phyloP scores from a whole-genome alignment of 2,329 filamentous ascomycete species.

The Aspergillus alliaceus region DNA sequence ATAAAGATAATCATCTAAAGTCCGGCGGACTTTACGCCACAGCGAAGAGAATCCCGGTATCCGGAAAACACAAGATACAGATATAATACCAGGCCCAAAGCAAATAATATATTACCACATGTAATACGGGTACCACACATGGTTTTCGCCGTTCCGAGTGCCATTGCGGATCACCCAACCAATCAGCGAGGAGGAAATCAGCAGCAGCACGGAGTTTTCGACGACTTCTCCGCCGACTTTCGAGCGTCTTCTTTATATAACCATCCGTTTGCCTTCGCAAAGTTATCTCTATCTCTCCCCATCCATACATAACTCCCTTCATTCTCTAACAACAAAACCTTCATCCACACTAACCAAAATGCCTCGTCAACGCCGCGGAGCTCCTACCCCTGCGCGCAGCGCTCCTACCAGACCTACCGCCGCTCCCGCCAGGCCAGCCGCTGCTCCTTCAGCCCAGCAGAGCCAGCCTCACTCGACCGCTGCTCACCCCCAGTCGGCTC shows the following conservation, averaged over 20 bases:
- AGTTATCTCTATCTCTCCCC: slow-evolving; percentile 15
- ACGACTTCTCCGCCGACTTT: not conserved
- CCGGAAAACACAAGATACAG: not conserved
- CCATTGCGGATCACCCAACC: not conserved
- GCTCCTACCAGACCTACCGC: slow-evolving; percentile 66
- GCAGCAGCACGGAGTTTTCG: not conserved
- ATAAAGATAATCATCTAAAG: not conserved
- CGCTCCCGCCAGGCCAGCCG: slow-evolving; percentile 58
- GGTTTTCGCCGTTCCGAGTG: not conserved
- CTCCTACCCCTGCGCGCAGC: slow-evolving; percentile 51
- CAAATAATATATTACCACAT: too few species aligned
- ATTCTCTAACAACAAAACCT: slow-evolving; percentile 27
- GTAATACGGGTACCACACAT: not conserved
- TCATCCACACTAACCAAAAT: slow-evolving; percentile 46
- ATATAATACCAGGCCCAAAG: too few species aligned
- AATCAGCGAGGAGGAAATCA: not conserved
- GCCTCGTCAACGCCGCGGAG: slow-evolving; percentile 75
- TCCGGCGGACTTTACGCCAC: not conserved
- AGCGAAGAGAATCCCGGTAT: not conserved
- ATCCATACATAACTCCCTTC: slow-evolving; percentile 11
- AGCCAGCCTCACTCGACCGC: slow-evolving; percentile 71
- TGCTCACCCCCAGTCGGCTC: slow-evolving; percentile 47
- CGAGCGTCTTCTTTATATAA: not conserved
- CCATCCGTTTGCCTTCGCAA: not conserved
- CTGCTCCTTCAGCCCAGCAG: slow-evolving; percentile 55